These are phyloP conservation scores for Eutypa lata DNA, from an alignment of 2,329 filamentous ascomycete species.

Conservation along the genomic window DNA sequence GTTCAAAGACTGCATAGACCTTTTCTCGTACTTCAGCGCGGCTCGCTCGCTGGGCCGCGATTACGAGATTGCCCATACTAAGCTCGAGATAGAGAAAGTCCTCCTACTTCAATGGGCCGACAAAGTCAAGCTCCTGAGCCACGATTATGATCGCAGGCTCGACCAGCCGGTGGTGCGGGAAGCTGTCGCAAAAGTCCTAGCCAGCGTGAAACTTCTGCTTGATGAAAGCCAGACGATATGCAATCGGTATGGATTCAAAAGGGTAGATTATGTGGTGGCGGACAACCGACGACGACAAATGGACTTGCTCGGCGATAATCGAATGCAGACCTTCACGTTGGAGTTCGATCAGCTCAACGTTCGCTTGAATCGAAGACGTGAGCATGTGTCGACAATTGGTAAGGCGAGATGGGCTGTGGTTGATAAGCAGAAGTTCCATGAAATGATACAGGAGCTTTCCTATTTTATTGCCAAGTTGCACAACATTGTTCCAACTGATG, in stretches of 20 bases:
- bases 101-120: constrained; percentile 8
- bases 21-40: constrained; percentile 1
- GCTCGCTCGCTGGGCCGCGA: constrained; percentile 2
- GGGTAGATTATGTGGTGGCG: too few species aligned
- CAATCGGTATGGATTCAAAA: not conserved
- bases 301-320: not conserved
- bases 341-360: not conserved
- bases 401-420: not conserved
- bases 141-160: not conserved
- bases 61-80: constrained; percentile 5
- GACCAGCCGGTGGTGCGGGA: not conserved
- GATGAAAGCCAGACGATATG: not conserved
- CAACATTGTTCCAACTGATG: not conserved
- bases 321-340: not conserved
- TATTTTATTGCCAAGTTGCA: not conserved
- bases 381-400: not conserved
- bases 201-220: not conserved
- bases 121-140: not conserved
- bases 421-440: not conserved
- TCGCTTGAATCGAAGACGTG: not conserved
- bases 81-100: constrained; percentile 8
- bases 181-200: not conserved
- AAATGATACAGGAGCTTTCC: not conserved
- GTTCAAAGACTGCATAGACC: constrained; percentile 3
- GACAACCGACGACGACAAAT: too few species aligned